Percentiles rank a stretch among this genome's conserved stretches.
phyloP scores from a whole-genome alignment of 83 land plant species.

The Thuja plicata region DNA sequence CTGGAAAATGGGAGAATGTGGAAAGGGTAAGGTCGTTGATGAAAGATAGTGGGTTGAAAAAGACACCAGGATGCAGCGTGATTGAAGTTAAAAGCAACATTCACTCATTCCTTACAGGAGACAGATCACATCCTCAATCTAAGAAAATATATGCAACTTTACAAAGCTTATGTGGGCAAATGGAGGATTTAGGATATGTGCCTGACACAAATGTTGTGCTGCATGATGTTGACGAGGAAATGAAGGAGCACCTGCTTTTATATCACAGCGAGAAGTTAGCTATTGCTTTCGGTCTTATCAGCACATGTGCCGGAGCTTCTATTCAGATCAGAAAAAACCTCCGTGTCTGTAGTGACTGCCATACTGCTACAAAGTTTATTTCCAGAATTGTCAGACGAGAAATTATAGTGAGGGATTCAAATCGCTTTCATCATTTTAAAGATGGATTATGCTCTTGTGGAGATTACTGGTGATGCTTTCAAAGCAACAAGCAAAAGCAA shows the following conservation, averaged over 20 bases:
- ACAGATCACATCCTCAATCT: conserved; percentile 6
- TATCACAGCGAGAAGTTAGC: conserved; percentile 6
- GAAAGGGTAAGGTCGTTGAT: background rate
- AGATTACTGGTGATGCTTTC: conserved; percentile 6
- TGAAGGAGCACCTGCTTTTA: background rate
- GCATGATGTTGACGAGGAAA: conserved; percentile 8
- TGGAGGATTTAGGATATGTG: background rate
- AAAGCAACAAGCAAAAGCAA: background rate
- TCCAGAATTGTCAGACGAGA: conserved; percentile 12
- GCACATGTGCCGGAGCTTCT: background rate
- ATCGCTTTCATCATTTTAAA: conserved; percentile 13
- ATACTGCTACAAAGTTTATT: background rate
- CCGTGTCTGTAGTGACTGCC: conserved; percentile 2
- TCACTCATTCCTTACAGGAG: background rate
- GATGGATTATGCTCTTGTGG: conserved; percentile 9
- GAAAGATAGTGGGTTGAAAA: conserved; percentile 8
- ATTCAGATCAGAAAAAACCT: conserved; percentile 2
- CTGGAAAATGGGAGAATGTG: background rate
- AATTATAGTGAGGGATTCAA: conserved; percentile 2
- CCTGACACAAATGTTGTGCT: background rate
- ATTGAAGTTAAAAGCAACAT: conserved; percentile 11
- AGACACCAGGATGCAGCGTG: conserved; percentile 7
- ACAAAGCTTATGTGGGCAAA: background rate
- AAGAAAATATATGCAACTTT: conserved; percentile 6
- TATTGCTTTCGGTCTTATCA: conserved; percentile 7